These are phyloP conservation scores for Ophiocordyceps sinensis DNA, from an alignment of 2,329 filamentous ascomycete genomes.

Conservation along the genomic window DNA sequence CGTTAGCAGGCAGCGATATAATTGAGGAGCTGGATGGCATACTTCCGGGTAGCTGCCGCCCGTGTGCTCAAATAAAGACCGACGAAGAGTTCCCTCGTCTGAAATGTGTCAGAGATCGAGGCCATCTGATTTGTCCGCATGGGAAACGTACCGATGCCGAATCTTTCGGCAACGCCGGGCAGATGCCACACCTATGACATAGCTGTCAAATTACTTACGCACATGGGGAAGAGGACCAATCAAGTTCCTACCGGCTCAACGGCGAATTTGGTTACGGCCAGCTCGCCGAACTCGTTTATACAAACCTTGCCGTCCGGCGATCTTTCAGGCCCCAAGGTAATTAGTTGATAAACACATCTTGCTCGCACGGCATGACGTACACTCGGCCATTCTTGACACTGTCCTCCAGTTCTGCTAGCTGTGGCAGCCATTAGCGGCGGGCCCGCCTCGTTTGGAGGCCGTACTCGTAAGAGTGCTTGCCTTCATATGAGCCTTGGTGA, in stretches of 20 bases:
- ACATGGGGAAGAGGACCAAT: background rate
- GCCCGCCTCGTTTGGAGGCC: background rate
- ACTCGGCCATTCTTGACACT: slow-evolving; percentile 70
- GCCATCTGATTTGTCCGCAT: background rate
- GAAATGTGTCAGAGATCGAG: slow-evolving; percentile 10
- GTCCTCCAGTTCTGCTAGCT: slow-evolving; percentile 82
- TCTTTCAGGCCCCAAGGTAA: slow-evolving; percentile 13
- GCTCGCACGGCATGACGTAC: slow-evolving; percentile 15
- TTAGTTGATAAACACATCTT: background rate
- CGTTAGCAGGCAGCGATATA: slow-evolving; percentile 7
- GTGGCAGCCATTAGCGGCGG: background rate
- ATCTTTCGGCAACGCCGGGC: slow-evolving; percentile 78
- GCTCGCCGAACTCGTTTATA: slow-evolving; percentile 69
- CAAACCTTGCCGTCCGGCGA: slow-evolving; percentile 77
- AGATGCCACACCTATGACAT: slow-evolving; percentile 54
- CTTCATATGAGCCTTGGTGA: slow-evolving; percentile 90
- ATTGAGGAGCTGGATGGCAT: slow-evolving; percentile 2
- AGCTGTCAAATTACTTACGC: slow-evolving; percentile 1
- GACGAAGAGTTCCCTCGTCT: slow-evolving; percentile 76
- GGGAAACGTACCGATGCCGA: slow-evolving; percentile 57
- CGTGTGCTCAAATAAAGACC: slow-evolving; percentile 86
- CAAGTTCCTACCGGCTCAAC: slow-evolving; percentile 64
- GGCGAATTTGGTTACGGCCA: slow-evolving; percentile 91
- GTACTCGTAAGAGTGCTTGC: slow-evolving; percentile 12
- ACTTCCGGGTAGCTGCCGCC: slow-evolving; percentile 89